These are phyloP conservation scores for Fusarium duplospermum DNA, from an alignment of 2,329 filamentous ascomycete species.

Conservation along the genomic window DNA sequence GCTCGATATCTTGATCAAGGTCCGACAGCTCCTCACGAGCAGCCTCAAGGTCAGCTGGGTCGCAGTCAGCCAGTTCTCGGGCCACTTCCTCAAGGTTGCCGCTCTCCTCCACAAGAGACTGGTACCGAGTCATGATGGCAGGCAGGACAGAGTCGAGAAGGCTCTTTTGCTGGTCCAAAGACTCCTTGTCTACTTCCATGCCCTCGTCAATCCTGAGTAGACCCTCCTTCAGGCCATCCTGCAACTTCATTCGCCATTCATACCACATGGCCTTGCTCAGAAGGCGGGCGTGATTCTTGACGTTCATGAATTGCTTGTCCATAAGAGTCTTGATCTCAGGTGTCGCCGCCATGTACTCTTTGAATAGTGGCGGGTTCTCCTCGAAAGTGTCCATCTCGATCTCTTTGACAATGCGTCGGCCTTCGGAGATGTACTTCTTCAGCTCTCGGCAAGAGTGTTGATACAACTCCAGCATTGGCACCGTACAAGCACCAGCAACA, in stretches of 20 bases:
- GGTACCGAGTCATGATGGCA: constrained; percentile 68
- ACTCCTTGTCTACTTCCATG: constrained; percentile 78
- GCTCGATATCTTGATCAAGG: constrained; percentile 75
- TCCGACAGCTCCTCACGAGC: constrained; percentile 76
- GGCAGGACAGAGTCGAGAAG: constrained; percentile 78
- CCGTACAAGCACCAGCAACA: constrained; percentile 88
- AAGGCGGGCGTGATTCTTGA: constrained; percentile 91
- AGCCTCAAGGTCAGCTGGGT: constrained; percentile 80
- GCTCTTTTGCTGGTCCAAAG: constrained; percentile 75
- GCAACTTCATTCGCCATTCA: constrained; percentile 92
- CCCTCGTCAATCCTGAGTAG: constrained; percentile 80
- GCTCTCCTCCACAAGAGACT: constrained; percentile 71
- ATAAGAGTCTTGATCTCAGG: constrained; percentile 87
- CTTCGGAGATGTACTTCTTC: constrained; percentile 96
- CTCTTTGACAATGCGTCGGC: constrained; percentile 87
- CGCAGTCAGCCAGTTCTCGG: constrained; percentile 80
- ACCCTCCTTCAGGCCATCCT: constrained; percentile 82
- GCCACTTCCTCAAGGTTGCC: constrained; percentile 77
- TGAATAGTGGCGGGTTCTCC: constrained; percentile 91
- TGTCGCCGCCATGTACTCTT: constrained; percentile 88
- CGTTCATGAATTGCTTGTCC: constrained; percentile 97
- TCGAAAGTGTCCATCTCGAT: constrained; percentile 90
- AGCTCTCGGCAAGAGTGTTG: constrained; percentile 96
- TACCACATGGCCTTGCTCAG: constrained; percentile 98
- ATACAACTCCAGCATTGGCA: constrained; percentile 93